phyloP scores from a whole-genome alignment of 2,329 filamentous ascomycete genomes.

The Fusarium haematococcum region DNA sequence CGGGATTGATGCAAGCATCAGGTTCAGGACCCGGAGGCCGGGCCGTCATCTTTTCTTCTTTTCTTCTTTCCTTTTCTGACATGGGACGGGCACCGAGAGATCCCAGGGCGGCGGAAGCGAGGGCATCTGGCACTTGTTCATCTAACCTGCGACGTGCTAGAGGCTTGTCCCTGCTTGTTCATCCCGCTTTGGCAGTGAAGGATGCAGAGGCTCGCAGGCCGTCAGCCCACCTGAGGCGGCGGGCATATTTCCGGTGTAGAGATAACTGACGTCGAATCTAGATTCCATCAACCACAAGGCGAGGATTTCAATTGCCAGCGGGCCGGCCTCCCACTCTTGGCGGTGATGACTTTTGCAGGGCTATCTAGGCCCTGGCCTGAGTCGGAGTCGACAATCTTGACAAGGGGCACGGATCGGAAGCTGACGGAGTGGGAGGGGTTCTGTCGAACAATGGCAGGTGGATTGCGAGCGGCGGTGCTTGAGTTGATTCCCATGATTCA shows the following conservation, averaged over 20 bases:
- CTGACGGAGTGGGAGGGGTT: not conserved
- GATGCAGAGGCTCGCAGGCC: constrained; percentile 16
- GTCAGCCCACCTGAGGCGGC: constrained; percentile 18
- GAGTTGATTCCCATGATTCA: constrained; percentile 8
- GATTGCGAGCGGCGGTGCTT: not conserved
- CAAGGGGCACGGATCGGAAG: not conserved
- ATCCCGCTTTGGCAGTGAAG: constrained; percentile 16
- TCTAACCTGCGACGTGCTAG: constrained; percentile 43
- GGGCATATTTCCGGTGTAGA: constrained; percentile 28
- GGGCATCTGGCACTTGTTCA: constrained; percentile 27
- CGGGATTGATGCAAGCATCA: constrained; percentile 30
- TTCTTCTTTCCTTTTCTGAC: constrained; percentile 24
- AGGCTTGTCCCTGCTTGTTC: constrained; percentile 25
- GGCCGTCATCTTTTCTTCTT: not conserved
- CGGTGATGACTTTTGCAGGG: constrained; percentile 35
- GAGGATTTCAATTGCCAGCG: constrained; percentile 38
- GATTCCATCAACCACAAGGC: constrained; percentile 46
- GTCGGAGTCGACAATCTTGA: constrained; percentile 27
- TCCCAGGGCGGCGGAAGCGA: constrained; percentile 36
- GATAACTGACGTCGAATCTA: constrained; percentile 38
- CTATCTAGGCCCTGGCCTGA: constrained; percentile 4
- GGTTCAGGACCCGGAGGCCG: constrained; percentile 19
- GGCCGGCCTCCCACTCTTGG: constrained; percentile 31
- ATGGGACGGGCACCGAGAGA: constrained; percentile 20
- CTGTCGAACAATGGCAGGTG: constrained; percentile 9